Evolutionary conservation across 305 asterid species (phyloP), one percentile per base, ranked within the genome.

Genomic region (Striga hermonthica): DNA sequence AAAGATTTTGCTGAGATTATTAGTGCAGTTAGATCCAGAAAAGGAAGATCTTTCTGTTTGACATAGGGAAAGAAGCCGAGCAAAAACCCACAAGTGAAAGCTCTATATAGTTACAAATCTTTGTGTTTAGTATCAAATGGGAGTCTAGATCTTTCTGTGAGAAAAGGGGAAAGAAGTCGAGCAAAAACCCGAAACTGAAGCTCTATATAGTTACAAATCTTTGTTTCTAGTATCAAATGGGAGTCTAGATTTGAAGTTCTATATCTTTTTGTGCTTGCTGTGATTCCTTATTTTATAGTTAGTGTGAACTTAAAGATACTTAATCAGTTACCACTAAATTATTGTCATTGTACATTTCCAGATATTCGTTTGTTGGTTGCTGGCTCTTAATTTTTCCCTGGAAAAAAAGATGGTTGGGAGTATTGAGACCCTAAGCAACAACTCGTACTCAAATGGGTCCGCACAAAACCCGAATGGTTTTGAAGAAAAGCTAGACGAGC

Each of bases 401-500:
- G 58, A 57, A 2, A 67, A 81, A 22, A 22, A 77, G 78, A 87
- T 84, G 95, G 89, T 84, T 57, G 86, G 86, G 50, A 81, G 85
- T 82, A 81, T 83, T 73, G 83, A 80, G 68, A 79, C 66, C 58
- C 65, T 62, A 50, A 69, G 69, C 64, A 76, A 64, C 11, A 59
- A 61, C 38, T 36, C 76, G 8, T 62, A 79, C 70, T 72, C 76
- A 36, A 82, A 84, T 6, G 86, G 95, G 77, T 45, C 40, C 7
- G 52, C 57, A n/a, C 81, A 71, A 43, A 75, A 75, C 67, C 75
- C 69, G 1, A 76, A 74, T 14, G 78, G 82, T 40, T 68, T 72
- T 6, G 86, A 81, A 58, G 87, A 86, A 62, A 86, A 86, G 69
- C 82, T 84, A 9, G 80, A 82, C 66, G 91, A 84, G n/a, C 74